A percentile compares a stretch with the other conserved stretches of the same genome.
These are phyloP conservation scores for Boletus hoseneyae DNA, from an alignment of 1,284 basidiomycete species.

Conservation along the genomic window DNA sequence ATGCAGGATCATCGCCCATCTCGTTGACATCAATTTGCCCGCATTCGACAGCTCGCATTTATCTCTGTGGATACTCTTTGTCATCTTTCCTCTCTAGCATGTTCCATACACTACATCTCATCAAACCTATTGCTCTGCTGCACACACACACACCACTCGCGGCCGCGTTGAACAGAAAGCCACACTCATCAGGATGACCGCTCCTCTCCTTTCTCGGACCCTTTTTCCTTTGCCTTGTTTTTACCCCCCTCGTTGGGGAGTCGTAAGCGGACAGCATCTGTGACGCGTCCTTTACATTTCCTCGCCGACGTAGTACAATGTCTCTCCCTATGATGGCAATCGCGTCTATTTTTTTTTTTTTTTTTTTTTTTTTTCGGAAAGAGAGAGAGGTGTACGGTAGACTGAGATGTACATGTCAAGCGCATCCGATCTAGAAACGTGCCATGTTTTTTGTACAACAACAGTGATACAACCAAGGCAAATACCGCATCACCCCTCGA, in stretches of 20 bases:
- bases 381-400: too few relatives aligned
- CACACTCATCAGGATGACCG: neutral
- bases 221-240: neutral
- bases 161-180: neutral
- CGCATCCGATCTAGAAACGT: too few relatives aligned
- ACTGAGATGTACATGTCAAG: too few relatives aligned
- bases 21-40: slow-evolving; percentile 1
- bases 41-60: slow-evolving; percentile 25
- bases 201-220: neutral
- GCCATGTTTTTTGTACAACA: too few relatives aligned
- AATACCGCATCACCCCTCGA: neutral
- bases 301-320: too few relatives aligned
- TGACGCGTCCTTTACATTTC: neutral
- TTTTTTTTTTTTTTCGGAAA: too few relatives aligned
- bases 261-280: neutral
- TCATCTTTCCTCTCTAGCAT: slow-evolving; percentile 20
- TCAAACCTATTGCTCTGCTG: slow-evolving; percentile 23
- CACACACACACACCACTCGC: neutral
- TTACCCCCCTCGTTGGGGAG: too few relatives aligned
- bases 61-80: slow-evolving; percentile 31
- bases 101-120: slow-evolving; percentile 29
- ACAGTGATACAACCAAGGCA: too few relatives aligned
- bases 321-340: too few relatives aligned
- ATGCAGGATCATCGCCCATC: neutral
- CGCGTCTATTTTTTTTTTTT: too few relatives aligned